Conservation (phyloP, 768 basidiomycete species). For the Filobasidium floriforme region DNA sequence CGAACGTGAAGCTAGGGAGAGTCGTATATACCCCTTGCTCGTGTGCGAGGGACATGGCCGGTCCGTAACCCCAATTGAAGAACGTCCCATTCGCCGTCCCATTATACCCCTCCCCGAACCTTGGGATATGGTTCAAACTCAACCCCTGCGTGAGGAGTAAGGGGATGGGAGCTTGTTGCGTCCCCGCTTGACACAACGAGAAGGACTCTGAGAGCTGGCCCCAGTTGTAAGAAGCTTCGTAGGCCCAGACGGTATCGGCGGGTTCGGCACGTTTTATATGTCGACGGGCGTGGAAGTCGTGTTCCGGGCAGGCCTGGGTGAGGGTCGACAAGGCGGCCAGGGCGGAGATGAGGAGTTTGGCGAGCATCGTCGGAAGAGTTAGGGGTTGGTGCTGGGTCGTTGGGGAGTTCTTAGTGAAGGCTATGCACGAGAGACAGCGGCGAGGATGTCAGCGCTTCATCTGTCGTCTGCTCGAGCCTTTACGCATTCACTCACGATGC, state of each 20-base stretch:
- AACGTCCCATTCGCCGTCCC: slow-evolving; percentile 21
- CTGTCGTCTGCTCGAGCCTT: too few species aligned
- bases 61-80: slow-evolving; percentile 30
- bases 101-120: slow-evolving; percentile 23
- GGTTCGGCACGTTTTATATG: slow-evolving; percentile 7
- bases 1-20: slow-evolving; percentile 24
- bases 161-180: slow-evolving; percentile 26
- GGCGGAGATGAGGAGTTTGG: neutral
- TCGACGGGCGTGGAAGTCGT: slow-evolving; percentile 24
- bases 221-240: slow-evolving; percentile 31
- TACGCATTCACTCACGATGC: too few species aligned
- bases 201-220: slow-evolving; percentile 21
- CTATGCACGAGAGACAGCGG: too few species aligned
- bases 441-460: too few species aligned
- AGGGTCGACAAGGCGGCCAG: neutral
- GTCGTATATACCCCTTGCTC: slow-evolving; percentile 24
- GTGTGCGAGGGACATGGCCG: slow-evolving; percentile 29
- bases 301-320: slow-evolving; percentile 26
- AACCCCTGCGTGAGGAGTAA: slow-evolving; percentile 28
- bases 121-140: slow-evolving; percentile 19
- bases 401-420: too few species aligned
- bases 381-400: too few species aligned
- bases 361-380: neutral
- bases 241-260: slow-evolving; percentile 17
- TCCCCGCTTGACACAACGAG: slow-evolving; percentile 25